Conservation (phyloP, 176 grass and related monocot species). For the Aegilops sharonensis region DNA sequence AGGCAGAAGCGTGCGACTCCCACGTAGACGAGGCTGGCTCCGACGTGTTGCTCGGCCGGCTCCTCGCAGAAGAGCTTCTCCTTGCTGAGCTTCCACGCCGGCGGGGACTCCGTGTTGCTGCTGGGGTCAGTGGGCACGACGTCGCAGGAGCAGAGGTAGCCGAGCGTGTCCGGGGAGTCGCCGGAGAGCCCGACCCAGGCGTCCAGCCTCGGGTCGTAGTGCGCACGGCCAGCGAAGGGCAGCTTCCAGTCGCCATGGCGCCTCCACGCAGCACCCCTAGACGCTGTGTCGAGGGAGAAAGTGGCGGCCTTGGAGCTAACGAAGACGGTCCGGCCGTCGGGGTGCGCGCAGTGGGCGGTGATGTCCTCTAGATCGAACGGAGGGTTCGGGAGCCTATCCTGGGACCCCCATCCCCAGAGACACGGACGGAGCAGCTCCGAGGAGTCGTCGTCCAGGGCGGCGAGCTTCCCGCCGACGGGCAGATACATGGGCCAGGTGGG, state of each 20-base stretch:
- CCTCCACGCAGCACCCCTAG: not conserved
- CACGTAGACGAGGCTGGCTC: not conserved
- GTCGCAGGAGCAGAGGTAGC: not conserved
- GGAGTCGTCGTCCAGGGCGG: not conserved
- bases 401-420: too few species aligned
- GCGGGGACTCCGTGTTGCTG: not conserved
- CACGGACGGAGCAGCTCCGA: not conserved
- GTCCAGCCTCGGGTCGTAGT: not conserved
- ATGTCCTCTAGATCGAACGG: not conserved
- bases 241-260: not conserved
- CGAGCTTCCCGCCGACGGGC: not conserved
- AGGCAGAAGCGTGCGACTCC: not conserved
- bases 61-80: not conserved
- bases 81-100: not conserved
- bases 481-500: not conserved
- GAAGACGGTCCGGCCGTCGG: not conserved
- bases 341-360: not conserved
- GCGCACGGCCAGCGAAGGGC: not conserved
- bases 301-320: not conserved
- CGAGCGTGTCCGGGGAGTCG: not conserved
- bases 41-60: not conserved
- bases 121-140: not conserved
- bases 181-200: constrained; percentile 4
- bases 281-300: not conserved
- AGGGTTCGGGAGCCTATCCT: not conserved